A percentile compares a stretch with the other conserved stretches of the same genome.
Conservation (phyloP, 257 asterid genomes). For the Fraxinus pennsylvanica region DNA sequence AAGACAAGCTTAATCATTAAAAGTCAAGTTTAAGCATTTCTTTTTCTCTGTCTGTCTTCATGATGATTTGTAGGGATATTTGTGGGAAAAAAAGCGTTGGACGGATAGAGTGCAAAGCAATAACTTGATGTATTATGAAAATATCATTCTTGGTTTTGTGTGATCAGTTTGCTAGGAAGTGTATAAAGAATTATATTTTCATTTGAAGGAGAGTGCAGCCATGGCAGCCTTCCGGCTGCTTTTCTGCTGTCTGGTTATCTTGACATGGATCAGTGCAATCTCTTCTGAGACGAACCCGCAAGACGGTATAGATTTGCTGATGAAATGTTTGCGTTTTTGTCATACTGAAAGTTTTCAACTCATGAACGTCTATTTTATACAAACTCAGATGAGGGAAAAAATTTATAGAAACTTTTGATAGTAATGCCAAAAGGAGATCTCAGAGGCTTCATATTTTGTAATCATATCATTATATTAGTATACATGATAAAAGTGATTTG, state of each 20-base stretch:
- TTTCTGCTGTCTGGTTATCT: background rate
- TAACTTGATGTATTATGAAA: background rate
- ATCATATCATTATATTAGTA: background rate
- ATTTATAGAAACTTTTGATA: background rate
- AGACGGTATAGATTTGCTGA: background rate
- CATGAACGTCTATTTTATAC: background rate
- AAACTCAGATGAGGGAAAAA: background rate
- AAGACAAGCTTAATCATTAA: slow-evolving; percentile 6
- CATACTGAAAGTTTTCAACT: background rate
- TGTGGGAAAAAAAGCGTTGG: background rate
- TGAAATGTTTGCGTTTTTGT: background rate
- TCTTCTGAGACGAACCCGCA: background rate
- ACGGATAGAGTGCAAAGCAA: background rate
- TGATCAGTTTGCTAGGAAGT: slow-evolving; percentile 1
- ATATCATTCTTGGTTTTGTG: background rate
- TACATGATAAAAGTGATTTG: background rate
- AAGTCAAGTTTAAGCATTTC: background rate
- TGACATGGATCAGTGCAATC: background rate
- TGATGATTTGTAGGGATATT: background rate
- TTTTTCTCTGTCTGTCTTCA: background rate
- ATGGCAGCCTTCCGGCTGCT: slow-evolving; percentile 8
- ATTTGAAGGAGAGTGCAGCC: background rate
- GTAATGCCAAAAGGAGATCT: background rate
- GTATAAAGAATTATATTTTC: background rate
- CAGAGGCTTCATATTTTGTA: background rate